Evolutionary conservation across 2,329 filamentous ascomycete species (phyloP).

Genomic region (Boeremia lycopersici): DNA sequence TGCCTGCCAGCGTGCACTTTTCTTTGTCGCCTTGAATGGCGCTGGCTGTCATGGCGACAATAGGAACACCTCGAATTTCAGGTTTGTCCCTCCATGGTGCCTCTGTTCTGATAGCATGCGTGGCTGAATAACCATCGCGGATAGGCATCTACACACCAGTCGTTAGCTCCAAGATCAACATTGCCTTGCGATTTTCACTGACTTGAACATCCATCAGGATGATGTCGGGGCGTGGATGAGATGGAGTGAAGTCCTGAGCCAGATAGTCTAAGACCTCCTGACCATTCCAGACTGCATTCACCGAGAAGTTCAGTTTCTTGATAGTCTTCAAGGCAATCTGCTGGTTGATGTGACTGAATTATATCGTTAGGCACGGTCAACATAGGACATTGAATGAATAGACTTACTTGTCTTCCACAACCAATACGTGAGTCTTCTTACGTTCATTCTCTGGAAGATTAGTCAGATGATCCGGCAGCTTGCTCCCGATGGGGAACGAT

Average conservation of each 20-base stretch:
- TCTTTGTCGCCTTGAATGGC: slow-evolving; percentile 78
- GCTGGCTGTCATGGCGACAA: slow-evolving; percentile 82
- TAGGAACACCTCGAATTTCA: slow-evolving; percentile 66
- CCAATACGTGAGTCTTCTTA: slow-evolving; percentile 69
- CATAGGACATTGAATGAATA: neutral
- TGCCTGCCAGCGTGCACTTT: slow-evolving; percentile 74
- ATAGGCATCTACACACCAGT: slow-evolving; percentile 55
- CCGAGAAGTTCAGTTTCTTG: slow-evolving; percentile 72
- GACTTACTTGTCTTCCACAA: slow-evolving; percentile 80
- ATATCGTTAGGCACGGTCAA: slow-evolving; percentile 1
- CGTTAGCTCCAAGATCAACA: slow-evolving; percentile 30
- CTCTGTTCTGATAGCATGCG: slow-evolving; percentile 73
- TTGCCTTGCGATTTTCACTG: slow-evolving; percentile 48
- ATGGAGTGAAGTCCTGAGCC: slow-evolving; percentile 55
- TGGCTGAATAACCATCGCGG: slow-evolving; percentile 78
- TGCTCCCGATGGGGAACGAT: slow-evolving; percentile 36
- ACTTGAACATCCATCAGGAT: slow-evolving; percentile 82
- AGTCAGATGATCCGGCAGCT: slow-evolving; percentile 41
- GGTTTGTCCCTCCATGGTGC: slow-evolving; percentile 66
- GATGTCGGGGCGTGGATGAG: slow-evolving; percentile 68
- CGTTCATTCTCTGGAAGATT: slow-evolving; percentile 64
- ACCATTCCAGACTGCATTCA: slow-evolving; percentile 76
- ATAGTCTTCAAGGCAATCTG: slow-evolving; percentile 79
- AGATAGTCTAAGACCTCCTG: slow-evolving; percentile 80
- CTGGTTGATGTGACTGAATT: slow-evolving; percentile 64